Base-by-base conservation (phyloP, 495 filamentous ascomycete genomes). In the Entonaema liquescens region DNA sequence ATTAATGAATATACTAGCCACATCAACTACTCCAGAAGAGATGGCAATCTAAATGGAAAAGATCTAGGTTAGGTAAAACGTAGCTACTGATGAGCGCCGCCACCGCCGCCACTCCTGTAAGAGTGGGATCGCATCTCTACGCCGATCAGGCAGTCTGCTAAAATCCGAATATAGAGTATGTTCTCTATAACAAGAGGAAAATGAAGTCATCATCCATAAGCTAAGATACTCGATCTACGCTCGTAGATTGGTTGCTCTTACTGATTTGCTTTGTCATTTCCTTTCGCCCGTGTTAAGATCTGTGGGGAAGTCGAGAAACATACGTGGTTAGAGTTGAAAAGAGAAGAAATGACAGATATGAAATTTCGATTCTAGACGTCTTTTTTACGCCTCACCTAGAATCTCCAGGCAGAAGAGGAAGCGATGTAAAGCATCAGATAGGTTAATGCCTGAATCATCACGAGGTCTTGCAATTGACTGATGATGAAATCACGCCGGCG, bases 241-340 rank as follows among this genome's bases (percentile, higher is more conserved):
- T 62, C 38, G 61, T 26, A 61, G 42, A 65, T 60, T 56, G 40
- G 54, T 15, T 29, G 31, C 28, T 59, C 62, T 29, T 29, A 23
- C 23, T 0, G 21, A 52, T 59, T 33, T 54, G 42, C 26, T 64
- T 54, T 26, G 23, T 64, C 57, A 67, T 65, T 59, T 57, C 59
- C 65, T 42, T 53, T 65, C 21, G 42, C 29, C 33, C 57, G 56
- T 58, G 25, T 15, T 64, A 36, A 62, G 15, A 42, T 23, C 33
- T 65, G 60, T 63, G 62, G 65, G 35, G 62, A 73, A 73, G 70
- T 66, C 35, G 70, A 73, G 56, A 69, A 73, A 69, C 61, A 53
- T 61, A 33, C 31, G 31, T 33, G 11, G 31, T 9, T 33, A 68
- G 56, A 49, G 33, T 59, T 2, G 8, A 21, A 47, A 58, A 13